A percentile compares a stretch with the other conserved stretches of the same genome.
phyloP scores from a whole-genome alignment of 768 basidiomycete species.

The Crepidotus variabilis region DNA sequence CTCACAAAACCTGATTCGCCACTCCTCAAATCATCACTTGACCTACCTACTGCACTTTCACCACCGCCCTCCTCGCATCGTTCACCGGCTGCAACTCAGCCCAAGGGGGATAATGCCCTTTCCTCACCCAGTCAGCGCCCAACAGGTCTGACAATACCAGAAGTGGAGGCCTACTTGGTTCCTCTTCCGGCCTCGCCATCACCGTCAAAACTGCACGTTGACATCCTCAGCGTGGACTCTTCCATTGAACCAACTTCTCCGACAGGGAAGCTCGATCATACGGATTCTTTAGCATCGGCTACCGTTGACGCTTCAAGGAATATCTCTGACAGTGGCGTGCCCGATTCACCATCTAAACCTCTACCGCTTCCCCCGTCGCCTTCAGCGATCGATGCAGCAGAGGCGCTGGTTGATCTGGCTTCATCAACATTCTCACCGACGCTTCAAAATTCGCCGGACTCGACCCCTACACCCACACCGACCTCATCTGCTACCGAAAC shows the following conservation, averaged over 20 bases:
- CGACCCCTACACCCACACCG: constrained; percentile 1
- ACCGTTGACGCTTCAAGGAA: background rate
- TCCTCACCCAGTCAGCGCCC: background rate
- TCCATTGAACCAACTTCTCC: background rate
- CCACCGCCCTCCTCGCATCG: constrained; percentile 1
- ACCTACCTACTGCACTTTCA: background rate
- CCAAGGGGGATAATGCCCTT: background rate
- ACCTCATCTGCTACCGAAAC: constrained; percentile 5
- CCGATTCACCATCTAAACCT: background rate
- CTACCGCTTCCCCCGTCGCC: background rate
- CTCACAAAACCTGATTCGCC: background rate
- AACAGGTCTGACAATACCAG: background rate
- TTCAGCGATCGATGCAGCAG: background rate
- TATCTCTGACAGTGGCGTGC: background rate
- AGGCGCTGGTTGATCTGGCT: background rate
- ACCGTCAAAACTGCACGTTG: constrained; percentile 1
- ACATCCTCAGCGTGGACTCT: background rate
- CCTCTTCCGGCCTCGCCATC: constrained; percentile 14
- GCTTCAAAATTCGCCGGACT: background rate
- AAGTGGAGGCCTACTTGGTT: constrained; percentile 1
- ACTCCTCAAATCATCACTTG: background rate
- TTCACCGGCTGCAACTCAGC: background rate
- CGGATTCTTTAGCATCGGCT: background rate
- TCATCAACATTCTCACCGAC: background rate
- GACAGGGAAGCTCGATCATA: background rate